Conservation (phyloP, 2,329 filamentous ascomycete species). For the Orbilia brochopaga region DNA sequence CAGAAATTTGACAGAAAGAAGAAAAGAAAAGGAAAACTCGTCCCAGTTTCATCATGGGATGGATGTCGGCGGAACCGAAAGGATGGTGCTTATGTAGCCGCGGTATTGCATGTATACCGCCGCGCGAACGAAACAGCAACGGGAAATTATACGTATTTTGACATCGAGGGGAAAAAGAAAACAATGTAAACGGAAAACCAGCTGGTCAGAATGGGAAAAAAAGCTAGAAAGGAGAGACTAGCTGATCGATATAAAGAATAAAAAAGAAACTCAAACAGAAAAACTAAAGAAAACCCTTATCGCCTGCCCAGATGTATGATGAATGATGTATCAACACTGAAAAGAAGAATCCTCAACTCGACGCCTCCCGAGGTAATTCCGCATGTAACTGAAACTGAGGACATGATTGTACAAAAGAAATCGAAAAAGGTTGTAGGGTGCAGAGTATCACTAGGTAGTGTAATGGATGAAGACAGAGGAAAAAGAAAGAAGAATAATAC, state of each 20-base stretch:
- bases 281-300: constrained; percentile 11
- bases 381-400: constrained; percentile 15
- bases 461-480: background rate
- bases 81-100: background rate
- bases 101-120: background rate
- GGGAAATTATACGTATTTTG: constrained; percentile 5
- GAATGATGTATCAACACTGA: constrained; percentile 44
- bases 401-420: constrained; percentile 51
- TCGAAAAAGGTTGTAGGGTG: constrained; percentile 6
- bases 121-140: background rate
- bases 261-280: background rate
- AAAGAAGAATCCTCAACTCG: constrained; percentile 40
- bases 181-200: constrained; percentile 49
- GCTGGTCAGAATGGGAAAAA: constrained; percentile 23
- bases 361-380: constrained; percentile 43
- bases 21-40: background rate
- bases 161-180: constrained; percentile 8
- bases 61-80: background rate
- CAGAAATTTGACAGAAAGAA: background rate
- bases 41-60: constrained; percentile 10
- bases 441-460: constrained; percentile 13
- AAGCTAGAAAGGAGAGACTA: constrained; percentile 16
- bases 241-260: constrained; percentile 8
- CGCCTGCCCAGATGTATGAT: constrained; percentile 36
- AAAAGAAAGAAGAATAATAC: constrained; percentile 34